Evolutionary conservation across 1,284 basidiomycete genomes (phyloP).

Genomic region (Tilletia caries): DNA sequence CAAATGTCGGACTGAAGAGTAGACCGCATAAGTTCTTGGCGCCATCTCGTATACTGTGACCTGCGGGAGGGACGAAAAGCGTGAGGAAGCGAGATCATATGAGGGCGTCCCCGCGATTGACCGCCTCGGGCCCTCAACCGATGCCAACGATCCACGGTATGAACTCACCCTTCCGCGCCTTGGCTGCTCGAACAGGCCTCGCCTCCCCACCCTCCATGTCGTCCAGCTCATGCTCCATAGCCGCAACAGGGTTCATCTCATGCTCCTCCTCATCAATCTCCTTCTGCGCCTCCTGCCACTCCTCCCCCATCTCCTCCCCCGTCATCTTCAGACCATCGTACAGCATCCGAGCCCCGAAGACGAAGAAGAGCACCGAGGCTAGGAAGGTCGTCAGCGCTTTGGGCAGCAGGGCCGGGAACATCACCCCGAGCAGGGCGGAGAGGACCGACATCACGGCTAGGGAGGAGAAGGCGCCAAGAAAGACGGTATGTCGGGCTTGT

Average conservation of each 20-base stretch:
- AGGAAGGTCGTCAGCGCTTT: slow-evolving; percentile 68
- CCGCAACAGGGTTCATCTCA: slow-evolving; percentile 65
- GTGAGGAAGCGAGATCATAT: too few species aligned
- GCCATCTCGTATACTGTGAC: slow-evolving; percentile 60
- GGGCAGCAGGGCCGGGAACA: slow-evolving; percentile 46
- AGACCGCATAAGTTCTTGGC: slow-evolving; percentile 76
- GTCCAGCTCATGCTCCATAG: slow-evolving; percentile 27
- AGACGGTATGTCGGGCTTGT: slow-evolving; percentile 79
- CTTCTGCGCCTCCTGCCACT: slow-evolving; percentile 68
- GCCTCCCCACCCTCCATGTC: slow-evolving; percentile 8
- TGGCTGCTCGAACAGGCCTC: background rate
- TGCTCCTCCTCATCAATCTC: slow-evolving; percentile 76
- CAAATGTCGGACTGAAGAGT: slow-evolving; percentile 85
- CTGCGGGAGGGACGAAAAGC: too few species aligned
- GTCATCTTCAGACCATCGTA: slow-evolving; percentile 37
- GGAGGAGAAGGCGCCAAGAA: slow-evolving; percentile 81
- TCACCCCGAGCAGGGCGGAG: slow-evolving; percentile 45
- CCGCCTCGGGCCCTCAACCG: too few species aligned
- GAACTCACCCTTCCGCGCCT: background rate
- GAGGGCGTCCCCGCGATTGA: too few species aligned
- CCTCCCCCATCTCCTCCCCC: slow-evolving; percentile 58
- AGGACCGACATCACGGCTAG: slow-evolving; percentile 73
- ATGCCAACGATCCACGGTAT: too few species aligned
- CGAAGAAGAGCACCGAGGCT: slow-evolving; percentile 63
- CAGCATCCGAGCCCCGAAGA: slow-evolving; percentile 46